phyloP scores from a whole-genome alignment of 2,329 filamentous ascomycete species.

The Paraconiothyrium sp. region DNA sequence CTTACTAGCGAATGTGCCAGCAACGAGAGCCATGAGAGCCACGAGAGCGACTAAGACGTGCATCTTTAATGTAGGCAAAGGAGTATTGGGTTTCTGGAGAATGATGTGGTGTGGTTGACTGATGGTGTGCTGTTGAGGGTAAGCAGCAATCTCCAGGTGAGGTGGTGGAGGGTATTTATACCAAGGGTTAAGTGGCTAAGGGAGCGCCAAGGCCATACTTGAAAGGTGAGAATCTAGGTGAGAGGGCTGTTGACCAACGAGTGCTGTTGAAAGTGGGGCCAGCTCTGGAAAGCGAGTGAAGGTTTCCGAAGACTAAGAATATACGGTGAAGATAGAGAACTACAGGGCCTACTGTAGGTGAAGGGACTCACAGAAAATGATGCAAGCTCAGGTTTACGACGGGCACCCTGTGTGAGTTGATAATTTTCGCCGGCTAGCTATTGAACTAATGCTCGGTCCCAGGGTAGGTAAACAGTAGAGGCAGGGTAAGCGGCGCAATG shows the following conservation, averaged over 20 bases:
- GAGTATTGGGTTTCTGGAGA: background rate
- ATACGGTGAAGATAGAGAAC: background rate
- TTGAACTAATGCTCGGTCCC: background rate
- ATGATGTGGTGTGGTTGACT: background rate
- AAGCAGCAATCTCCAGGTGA: background rate
- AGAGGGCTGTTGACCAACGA: background rate
- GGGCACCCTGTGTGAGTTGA: background rate
- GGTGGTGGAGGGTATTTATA: background rate
- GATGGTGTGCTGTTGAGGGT: background rate
- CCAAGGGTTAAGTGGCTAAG: background rate
- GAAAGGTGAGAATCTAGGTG: background rate
- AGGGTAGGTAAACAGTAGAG: background rate
- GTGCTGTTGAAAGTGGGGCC: background rate
- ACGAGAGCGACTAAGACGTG: background rate
- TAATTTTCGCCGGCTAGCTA: background rate
- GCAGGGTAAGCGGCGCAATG: background rate
- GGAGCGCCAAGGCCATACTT: background rate
- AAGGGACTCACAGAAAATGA: background rate
- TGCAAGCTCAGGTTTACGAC: background rate
- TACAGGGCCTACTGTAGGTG: background rate
- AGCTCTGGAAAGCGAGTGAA: background rate
- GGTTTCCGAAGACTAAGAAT: background rate
- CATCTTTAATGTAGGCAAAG: background rate
- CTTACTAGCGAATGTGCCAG: conserved; percentile 5
- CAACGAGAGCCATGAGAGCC: background rate